Evolutionary conservation across 2,329 filamentous ascomycete species (phyloP).

Genomic region (Didymella exigua): DNA sequence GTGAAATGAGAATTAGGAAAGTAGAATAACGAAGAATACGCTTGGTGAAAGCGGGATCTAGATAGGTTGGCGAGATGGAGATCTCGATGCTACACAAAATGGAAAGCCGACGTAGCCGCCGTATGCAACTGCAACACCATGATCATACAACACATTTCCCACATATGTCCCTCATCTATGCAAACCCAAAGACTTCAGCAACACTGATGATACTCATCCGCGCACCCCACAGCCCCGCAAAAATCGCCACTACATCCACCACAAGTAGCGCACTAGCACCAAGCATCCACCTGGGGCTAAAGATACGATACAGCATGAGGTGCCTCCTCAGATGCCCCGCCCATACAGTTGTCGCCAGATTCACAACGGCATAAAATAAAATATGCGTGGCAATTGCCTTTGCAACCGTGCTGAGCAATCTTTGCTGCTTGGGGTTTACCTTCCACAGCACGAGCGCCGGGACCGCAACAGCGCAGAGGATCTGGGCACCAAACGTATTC

Average conservation of each 20-base stretch:
- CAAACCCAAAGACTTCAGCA: slow-evolving; percentile 79
- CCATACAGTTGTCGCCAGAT: slow-evolving; percentile 86
- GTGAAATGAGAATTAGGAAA: not conserved
- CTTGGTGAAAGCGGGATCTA: not conserved
- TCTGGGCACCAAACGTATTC: slow-evolving; percentile 89
- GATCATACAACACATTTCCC: not conserved
- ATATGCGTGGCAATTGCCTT: slow-evolving; percentile 76
- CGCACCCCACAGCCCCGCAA: slow-evolving; percentile 74
- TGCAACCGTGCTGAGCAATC: slow-evolving; percentile 70
- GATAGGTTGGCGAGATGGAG: not conserved
- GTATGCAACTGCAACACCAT: slow-evolving; percentile 4
- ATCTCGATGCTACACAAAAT: not conserved
- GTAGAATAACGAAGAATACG: not conserved
- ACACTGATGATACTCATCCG: slow-evolving; percentile 79
- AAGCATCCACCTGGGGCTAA: slow-evolving; percentile 88
- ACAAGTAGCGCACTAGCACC: slow-evolving; percentile 73
- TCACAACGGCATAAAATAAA: slow-evolving; percentile 81
- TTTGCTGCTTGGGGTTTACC: slow-evolving; percentile 71
- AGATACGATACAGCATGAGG: slow-evolving; percentile 95
- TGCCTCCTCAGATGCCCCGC: slow-evolving; percentile 86
- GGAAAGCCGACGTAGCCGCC: not conserved
- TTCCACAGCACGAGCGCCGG: slow-evolving; percentile 91
- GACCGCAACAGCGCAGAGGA: slow-evolving; percentile 78
- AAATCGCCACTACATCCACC: slow-evolving; percentile 75
- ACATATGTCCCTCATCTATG: not conserved